Evolutionary conservation across 2,329 filamentous ascomycete genomes (phyloP), one percentile per base, ranked within the genome.

Genomic region (Paecilomyces fulvus): DNA sequence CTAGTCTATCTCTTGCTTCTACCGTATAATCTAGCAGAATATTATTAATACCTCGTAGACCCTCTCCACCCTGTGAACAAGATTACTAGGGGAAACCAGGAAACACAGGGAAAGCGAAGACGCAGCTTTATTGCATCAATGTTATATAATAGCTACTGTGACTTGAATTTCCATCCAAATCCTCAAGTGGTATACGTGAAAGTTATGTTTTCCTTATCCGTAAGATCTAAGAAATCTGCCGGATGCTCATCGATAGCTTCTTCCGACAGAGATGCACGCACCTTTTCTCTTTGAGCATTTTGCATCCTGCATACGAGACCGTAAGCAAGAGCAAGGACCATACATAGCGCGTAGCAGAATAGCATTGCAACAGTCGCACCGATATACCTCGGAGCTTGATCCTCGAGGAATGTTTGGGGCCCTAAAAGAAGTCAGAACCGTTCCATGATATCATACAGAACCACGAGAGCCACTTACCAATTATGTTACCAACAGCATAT

Each of bases 401-500:
- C 60, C 14, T 63, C 60, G 28, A 64, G 60, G 58, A 72, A 73
- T 0, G 69, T 71, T 54, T 72, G 70, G 3, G 71, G 70, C 1
- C 52, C 52, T 54, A 30, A 8, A 54, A 30, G 11, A 2, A 25
- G 23, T 43, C n/a, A 43, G 37, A 43, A 43, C 14, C 0, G n/a
- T 43, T 14, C 10, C 14, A 8, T 17, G 4, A 17, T 43, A 2
- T 17, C 4, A 9, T 6, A 2, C 5, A 9, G 8, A 43, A 43
- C 4, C 1, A 43, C 8, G 14, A 31, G 9, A 28, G 25, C 1
- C 8, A 10, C 14, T 17, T 31, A 54, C 71, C 70, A 30, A 73
- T 70, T 4, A 73, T 59, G 56, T 73, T 73, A 0, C 69, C 70
- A 0, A 68, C 64, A 5, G 65, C 67, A 55, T 69, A 73, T 9